Conservation (phyloP, 2,329 filamentous ascomycete species). For the Anthostomella pinea region DNA sequence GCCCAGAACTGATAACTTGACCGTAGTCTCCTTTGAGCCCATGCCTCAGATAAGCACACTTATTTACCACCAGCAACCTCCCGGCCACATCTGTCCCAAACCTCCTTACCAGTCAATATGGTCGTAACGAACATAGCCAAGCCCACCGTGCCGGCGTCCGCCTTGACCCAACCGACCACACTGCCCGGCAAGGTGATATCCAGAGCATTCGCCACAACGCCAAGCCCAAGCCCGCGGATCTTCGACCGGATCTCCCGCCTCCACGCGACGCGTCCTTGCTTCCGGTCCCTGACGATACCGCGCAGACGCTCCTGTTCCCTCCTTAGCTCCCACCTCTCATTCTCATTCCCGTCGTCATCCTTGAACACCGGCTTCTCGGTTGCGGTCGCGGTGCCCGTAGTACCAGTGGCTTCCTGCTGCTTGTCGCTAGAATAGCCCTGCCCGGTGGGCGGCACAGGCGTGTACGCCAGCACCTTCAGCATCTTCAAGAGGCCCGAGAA, state of each 20-base stretch:
- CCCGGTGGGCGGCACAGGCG: conserved; percentile 34
- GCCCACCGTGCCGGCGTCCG: conserved; percentile 51
- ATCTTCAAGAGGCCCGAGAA: conserved; percentile 42
- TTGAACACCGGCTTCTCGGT: not conserved
- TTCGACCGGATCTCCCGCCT: conserved; percentile 29
- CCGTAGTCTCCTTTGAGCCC: not conserved
- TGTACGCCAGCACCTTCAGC: conserved; percentile 34
- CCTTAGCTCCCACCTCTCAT: conserved; percentile 20
- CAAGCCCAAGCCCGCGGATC: conserved; percentile 39
- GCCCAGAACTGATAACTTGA: not conserved
- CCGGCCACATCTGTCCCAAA: conserved; percentile 54
- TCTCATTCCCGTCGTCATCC: conserved; percentile 6
- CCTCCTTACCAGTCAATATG: conserved; percentile 55
- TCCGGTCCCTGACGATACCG: conserved; percentile 31
- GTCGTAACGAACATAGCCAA: conserved; percentile 60
- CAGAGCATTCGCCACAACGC: conserved; percentile 54
- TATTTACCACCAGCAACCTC: conserved; percentile 18
- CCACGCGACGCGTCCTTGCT: conserved; percentile 32
- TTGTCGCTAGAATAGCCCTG: too few relatives aligned
- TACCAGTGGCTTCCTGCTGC: too few relatives aligned
- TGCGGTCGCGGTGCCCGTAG: too few relatives aligned
- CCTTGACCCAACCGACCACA: conserved; percentile 58
- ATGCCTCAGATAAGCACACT: not conserved
- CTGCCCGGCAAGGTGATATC: conserved; percentile 62
- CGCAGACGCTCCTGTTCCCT: conserved; percentile 37